These are phyloP conservation scores for Fusarium liriodendri DNA, from an alignment of 2,329 filamentous ascomycete genomes.

Conservation along the genomic window DNA sequence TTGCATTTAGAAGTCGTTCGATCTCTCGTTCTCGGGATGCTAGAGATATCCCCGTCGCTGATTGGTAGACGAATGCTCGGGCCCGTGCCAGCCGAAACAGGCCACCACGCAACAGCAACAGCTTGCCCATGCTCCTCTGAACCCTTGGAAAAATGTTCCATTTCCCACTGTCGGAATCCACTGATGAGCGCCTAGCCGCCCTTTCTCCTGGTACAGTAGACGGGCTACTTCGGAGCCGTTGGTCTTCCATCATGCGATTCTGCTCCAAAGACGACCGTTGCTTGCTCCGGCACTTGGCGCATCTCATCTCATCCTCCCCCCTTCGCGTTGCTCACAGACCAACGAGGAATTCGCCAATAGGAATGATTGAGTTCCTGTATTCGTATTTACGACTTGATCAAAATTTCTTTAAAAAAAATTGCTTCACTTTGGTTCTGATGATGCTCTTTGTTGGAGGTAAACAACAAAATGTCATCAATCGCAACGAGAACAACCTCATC, in stretches of 20 bases:
- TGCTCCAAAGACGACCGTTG: slow-evolving; percentile 37
- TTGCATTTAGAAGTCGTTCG: slow-evolving; percentile 22
- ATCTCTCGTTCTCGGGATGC: slow-evolving; percentile 29
- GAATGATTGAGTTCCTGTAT: slow-evolving; percentile 13
- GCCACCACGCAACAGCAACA: slow-evolving; percentile 9
- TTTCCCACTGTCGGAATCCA: not conserved
- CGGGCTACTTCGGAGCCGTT: slow-evolving; percentile 36
- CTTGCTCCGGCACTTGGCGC: slow-evolving; percentile 25
- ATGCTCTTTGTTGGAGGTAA: not conserved
- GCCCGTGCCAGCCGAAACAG: slow-evolving; percentile 23
- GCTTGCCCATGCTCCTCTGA: not conserved
- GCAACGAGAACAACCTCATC: slow-evolving; percentile 23
- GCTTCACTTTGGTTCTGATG: not conserved
- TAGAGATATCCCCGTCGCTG: slow-evolving; percentile 1
- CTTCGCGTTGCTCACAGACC: slow-evolving; percentile 7
- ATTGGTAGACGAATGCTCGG: slow-evolving; percentile 31
- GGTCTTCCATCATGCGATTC: slow-evolving; percentile 38
- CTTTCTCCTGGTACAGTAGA: not conserved
- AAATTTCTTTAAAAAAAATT: not conserved
- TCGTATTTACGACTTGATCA: slow-evolving; percentile 10
- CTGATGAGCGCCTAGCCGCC: not conserved
- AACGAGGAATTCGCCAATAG: slow-evolving; percentile 14
- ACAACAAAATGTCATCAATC: slow-evolving; percentile 1
- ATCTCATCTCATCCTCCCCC: slow-evolving; percentile 8
- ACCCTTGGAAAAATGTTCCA: slow-evolving; percentile 4